phyloP scores from a whole-genome alignment of 352 stramenopile genomes.

The Globisporangium nunn region DNA sequence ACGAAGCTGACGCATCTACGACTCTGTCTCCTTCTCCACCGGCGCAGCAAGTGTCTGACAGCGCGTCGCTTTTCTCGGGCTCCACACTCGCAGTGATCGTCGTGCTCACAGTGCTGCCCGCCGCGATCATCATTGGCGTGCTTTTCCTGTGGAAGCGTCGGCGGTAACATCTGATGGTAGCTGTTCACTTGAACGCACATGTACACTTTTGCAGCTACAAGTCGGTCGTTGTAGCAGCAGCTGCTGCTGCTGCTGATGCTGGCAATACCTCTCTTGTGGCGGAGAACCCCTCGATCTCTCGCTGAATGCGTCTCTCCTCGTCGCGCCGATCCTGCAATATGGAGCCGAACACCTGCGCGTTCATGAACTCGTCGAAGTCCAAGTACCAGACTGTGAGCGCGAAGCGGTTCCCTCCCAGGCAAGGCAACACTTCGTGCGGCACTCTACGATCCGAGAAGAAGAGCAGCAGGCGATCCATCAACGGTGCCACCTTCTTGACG shows the following conservation, averaged over 20 bases:
- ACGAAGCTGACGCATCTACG: background rate
- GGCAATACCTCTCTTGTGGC: background rate
- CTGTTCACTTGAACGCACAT: background rate
- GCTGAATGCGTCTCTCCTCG: slow-evolving; percentile 15
- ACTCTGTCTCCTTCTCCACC: background rate
- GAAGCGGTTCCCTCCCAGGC: slow-evolving; percentile 18
- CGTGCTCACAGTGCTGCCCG: slow-evolving; percentile 8
- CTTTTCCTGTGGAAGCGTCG: slow-evolving; percentile 5
- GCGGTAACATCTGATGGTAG: background rate
- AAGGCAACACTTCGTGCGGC: slow-evolving; percentile 35
- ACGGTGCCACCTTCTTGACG: slow-evolving; percentile 1
- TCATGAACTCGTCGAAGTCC: slow-evolving; percentile 50
- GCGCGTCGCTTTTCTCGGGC: slow-evolving; percentile 8
- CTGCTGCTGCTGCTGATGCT: background rate
- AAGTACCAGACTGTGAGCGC: slow-evolving; percentile 59
- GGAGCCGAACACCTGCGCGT: slow-evolving; percentile 25
- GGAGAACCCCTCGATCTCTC: slow-evolving; percentile 19
- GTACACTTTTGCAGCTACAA: background rate
- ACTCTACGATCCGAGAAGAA: slow-evolving; percentile 43
- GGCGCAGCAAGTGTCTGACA: background rate
- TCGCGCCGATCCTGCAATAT: slow-evolving; percentile 3
- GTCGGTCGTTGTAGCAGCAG: background rate
- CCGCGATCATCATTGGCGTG: slow-evolving; percentile 12
- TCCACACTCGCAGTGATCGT: slow-evolving; percentile 9
- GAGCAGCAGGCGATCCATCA: slow-evolving; percentile 22